Evolutionary conservation across 768 basidiomycete genomes (phyloP), one percentile per base, ranked within the genome.

Genomic region (Boletus edulis): DNA sequence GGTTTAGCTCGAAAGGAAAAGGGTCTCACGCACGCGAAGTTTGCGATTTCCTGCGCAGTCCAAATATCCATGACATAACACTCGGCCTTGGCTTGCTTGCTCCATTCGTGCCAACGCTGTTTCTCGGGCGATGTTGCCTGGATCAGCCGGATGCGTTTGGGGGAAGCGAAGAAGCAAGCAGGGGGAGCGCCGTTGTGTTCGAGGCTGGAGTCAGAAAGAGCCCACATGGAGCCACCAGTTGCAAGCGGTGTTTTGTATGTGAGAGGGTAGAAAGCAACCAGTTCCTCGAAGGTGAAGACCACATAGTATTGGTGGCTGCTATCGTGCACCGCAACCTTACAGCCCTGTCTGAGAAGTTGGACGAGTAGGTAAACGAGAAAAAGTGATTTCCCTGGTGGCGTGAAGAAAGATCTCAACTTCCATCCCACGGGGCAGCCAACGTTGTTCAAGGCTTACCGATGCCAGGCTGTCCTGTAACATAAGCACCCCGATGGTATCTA

Each of bases 21-120:
- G 17, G 2, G 8, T 17, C 24, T 34, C 20, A 44, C 51, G 39
- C 14, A 57, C 55, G 39, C 44, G 1, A 53, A 48, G 4, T 35
- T 9, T 12, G 1, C 5, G 3, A 56, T 32, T 22, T 57, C 58
- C 7, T 46, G 3, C 12, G 20, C 18, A 5, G 50, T 18, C 54
- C 54, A 59, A 10, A 58, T n/a, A 10, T 55, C 35, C 49, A 51
- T 57, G 0, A 54, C 12, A 14, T 50, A 54, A 17, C 38, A 20
- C 12, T n/a, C 0, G 1, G 48, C 48, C 0, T 14, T 11, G 6
- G 2, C 15, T 2, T 45, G 20, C 10, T 48, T 51, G 8, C 35
- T 58, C 57, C 57, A 58, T 17, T 41, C 24, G 5, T 44, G 43
- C 49, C 50, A 55, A 2, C 31, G 40, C 0, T 7, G 6, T 12